These are phyloP conservation scores for Dalbergia cultrata DNA, from an alignment of 306 rosid genomes.

Conservation along the genomic window DNA sequence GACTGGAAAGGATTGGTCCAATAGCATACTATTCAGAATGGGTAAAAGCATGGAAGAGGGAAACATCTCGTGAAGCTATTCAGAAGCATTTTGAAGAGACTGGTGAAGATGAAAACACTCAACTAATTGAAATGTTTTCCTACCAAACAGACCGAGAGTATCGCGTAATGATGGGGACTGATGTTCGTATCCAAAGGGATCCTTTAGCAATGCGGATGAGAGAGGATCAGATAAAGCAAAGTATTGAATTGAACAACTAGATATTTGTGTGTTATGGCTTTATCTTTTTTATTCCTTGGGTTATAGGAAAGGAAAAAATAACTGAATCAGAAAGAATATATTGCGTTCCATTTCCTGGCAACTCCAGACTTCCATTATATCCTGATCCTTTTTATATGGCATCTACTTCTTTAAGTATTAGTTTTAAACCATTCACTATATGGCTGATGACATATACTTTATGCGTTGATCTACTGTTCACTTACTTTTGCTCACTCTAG, in stretches of 20 bases:
- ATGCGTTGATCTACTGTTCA: conserved; percentile 12
- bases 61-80: conserved; percentile 85
- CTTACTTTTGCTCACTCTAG: conserved; percentile 9
- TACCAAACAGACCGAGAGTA: conserved; percentile 91
- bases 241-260: conserved; percentile 62
- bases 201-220: conserved; percentile 96
- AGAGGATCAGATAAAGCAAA: conserved; percentile 97
- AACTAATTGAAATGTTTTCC: conserved; percentile 84
- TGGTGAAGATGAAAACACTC: conserved; percentile 87
- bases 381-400: conserved; percentile 28
- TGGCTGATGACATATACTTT: not conserved
- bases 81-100: conserved; percentile 94
- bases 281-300: conserved; percentile 32
- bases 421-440: conserved; percentile 36
- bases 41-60: conserved; percentile 93
- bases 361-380: not conserved
- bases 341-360: not conserved
- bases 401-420: conserved; percentile 9
- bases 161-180: conserved; percentile 99
- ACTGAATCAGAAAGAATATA: conserved; percentile 1
- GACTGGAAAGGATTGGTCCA: conserved; percentile 69
- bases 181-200: conserved; percentile 82
- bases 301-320: not conserved
- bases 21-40: conserved; percentile 92
- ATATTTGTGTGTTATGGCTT: conserved; percentile 43